phyloP scores from a whole-genome alignment of 2,329 filamentous ascomycete genomes.

The Verticillium longisporum region DNA sequence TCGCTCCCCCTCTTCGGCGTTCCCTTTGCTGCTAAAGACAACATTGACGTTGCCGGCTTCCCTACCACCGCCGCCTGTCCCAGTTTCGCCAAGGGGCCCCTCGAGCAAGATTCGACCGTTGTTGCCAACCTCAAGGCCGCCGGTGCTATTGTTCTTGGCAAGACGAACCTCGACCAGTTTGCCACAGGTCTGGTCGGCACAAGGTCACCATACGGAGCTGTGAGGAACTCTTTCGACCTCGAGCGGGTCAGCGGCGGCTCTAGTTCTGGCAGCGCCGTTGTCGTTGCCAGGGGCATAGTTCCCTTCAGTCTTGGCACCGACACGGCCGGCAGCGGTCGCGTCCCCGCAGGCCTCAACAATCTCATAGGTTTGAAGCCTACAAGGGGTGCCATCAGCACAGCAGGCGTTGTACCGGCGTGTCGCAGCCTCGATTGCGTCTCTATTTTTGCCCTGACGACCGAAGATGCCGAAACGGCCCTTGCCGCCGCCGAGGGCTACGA shows the following conservation, averaged over 20 bases:
- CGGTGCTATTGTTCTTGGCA: constrained; percentile 52
- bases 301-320: constrained; percentile 52
- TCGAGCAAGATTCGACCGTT: constrained; percentile 36
- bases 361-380: constrained; percentile 46
- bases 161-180: constrained; percentile 55
- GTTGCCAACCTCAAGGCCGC: constrained; percentile 41
- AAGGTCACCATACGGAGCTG: constrained; percentile 51
- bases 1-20: constrained; percentile 48
- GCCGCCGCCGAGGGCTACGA: constrained; percentile 41
- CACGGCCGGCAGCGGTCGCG: constrained; percentile 47
- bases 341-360: constrained; percentile 47
- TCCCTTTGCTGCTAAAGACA: constrained; percentile 52
- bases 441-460: constrained; percentile 40
- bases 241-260: constrained; percentile 40
- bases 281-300: constrained; percentile 44
- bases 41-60: constrained; percentile 44
- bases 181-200: constrained; percentile 57
- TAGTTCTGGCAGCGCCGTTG: constrained; percentile 50
- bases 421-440: constrained; percentile 51
- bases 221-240: constrained; percentile 42
- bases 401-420: constrained; percentile 47
- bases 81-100: constrained; percentile 36
- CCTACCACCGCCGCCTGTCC: constrained; percentile 47
- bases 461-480: constrained; percentile 43
- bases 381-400: constrained; percentile 41